Evolutionary conservation across 257 asterid species (phyloP).

Genomic region (Scutellaria baicalensis): DNA sequence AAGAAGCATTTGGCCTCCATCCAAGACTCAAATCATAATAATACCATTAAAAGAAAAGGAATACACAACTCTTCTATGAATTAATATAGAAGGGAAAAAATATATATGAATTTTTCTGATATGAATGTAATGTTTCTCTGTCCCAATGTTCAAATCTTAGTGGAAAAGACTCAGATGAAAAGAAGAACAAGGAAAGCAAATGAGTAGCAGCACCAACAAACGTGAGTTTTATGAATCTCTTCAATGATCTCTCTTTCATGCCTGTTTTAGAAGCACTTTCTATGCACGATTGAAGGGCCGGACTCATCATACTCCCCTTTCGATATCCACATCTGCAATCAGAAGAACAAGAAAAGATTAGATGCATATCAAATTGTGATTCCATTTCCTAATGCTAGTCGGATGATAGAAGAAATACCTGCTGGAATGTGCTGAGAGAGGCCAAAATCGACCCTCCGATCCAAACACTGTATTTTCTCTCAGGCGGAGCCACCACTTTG

Average conservation of each 20-base stretch:
- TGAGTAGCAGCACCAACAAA: conserved; percentile 29
- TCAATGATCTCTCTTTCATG: neutral
- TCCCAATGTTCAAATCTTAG: neutral
- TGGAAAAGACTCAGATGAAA: conserved; percentile 12
- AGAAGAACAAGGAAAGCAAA: conserved; percentile 14
- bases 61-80: conserved; percentile 24
- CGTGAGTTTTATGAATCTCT: neutral
- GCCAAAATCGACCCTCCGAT: too few relatives aligned
- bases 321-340: conserved; percentile 45
- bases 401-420: neutral
- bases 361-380: neutral
- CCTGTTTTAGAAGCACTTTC: conserved; percentile 33
- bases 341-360: neutral
- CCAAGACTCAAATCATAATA: conserved; percentile 17
- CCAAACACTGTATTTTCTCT: too few relatives aligned
- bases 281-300: conserved; percentile 45
- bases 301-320: conserved; percentile 43
- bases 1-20: conserved; percentile 6
- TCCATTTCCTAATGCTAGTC: too few relatives aligned
- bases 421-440: conserved; percentile 31
- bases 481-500: too few relatives aligned
- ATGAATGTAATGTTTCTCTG: conserved; percentile 5
- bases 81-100: conserved; percentile 12
- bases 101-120: neutral
- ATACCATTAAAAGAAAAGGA: conserved; percentile 11